Conservation (phyloP, 2,329 filamentous ascomycete species). For the Verticillium zaregamsianum region DNA sequence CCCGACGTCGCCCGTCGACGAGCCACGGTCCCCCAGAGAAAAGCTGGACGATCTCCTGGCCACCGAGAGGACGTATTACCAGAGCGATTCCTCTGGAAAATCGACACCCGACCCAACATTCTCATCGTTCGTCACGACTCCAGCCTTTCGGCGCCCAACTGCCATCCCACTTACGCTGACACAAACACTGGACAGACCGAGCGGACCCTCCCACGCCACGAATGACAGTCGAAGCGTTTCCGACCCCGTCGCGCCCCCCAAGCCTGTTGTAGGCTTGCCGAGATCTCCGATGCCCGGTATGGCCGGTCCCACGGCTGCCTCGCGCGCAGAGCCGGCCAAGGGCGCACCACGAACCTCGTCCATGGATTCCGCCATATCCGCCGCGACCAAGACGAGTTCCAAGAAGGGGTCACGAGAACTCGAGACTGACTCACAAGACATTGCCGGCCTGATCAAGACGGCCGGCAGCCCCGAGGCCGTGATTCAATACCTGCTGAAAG, state of each 20-base stretch:
- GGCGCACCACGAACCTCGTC: conserved; percentile 70
- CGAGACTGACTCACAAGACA: conserved; percentile 49
- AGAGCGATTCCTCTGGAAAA: conserved; percentile 30
- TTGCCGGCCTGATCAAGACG: conserved; percentile 72
- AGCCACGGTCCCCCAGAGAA: conserved; percentile 14
- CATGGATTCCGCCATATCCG: conserved; percentile 89
- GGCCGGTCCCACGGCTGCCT: conserved; percentile 39
- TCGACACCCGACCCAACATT: conserved; percentile 25
- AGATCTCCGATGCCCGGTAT: conserved; percentile 35
- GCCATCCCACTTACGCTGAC: neutral
- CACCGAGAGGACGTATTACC: conserved; percentile 28
- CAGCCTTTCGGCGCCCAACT: neutral
- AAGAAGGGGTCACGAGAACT: conserved; percentile 54
- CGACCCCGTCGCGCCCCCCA: conserved; percentile 36
- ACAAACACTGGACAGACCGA: neutral
- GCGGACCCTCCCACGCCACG: conserved; percentile 33
- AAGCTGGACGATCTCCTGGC: conserved; percentile 7
- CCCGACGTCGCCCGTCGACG: conserved; percentile 24
- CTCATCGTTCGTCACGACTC: conserved; percentile 23
- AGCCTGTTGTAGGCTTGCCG: conserved; percentile 35
- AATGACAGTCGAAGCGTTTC: conserved; percentile 47
- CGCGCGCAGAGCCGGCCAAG: conserved; percentile 34
- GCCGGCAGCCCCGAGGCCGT: conserved; percentile 88
- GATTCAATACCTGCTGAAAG: conserved; percentile 81
- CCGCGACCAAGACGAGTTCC: conserved; percentile 56